phyloP scores from a whole-genome alignment of 495 filamentous ascomycete genomes.

The Penicillium roqueforti region DNA sequence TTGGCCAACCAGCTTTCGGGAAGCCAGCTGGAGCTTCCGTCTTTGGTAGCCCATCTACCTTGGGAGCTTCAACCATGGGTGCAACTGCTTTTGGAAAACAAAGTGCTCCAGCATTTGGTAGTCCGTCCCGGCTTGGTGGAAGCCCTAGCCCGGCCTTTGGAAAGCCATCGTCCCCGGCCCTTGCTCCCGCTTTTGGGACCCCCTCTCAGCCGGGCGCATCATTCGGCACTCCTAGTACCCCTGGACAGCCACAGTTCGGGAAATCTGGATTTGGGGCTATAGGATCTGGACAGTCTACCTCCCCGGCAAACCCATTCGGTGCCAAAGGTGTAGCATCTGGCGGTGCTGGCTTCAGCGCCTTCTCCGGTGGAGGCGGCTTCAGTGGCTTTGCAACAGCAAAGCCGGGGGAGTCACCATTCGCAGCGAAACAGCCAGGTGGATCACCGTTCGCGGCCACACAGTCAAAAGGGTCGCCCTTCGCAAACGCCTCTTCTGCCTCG shows the following conservation, averaged over 20 bases:
- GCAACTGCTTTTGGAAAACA: slow-evolving; percentile 37
- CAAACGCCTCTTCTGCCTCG: slow-evolving; percentile 6
- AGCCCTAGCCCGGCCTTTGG: slow-evolving; percentile 45
- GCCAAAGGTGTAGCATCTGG: slow-evolving; percentile 22
- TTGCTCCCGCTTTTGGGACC: slow-evolving; percentile 30
- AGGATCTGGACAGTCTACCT: slow-evolving; percentile 31
- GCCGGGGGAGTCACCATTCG: slow-evolving; percentile 28
- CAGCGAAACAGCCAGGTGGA: slow-evolving; percentile 1
- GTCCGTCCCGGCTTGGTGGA: slow-evolving; percentile 24
- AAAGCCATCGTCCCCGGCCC: slow-evolving; percentile 37
- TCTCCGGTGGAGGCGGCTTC: slow-evolving; percentile 31
- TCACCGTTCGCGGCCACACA: slow-evolving; percentile 8
- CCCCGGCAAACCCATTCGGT: slow-evolving; percentile 30
- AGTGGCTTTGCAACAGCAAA: slow-evolving; percentile 31
- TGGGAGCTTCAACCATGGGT: slow-evolving; percentile 31
- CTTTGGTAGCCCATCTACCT: slow-evolving; percentile 39
- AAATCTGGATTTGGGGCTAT: slow-evolving; percentile 48
- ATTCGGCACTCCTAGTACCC: slow-evolving; percentile 29
- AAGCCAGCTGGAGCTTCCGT: slow-evolving; percentile 23
- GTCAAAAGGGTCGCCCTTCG: slow-evolving; percentile 2
- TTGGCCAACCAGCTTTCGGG: slow-evolving; percentile 34
- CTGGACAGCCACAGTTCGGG: slow-evolving; percentile 34
- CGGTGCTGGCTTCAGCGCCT: slow-evolving; percentile 39
- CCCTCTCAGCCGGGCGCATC: slow-evolving; percentile 28
- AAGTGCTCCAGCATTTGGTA: slow-evolving; percentile 22